Evolutionary conservation across 768 basidiomycete genomes (phyloP).

Genomic region (Russula emetica): DNA sequence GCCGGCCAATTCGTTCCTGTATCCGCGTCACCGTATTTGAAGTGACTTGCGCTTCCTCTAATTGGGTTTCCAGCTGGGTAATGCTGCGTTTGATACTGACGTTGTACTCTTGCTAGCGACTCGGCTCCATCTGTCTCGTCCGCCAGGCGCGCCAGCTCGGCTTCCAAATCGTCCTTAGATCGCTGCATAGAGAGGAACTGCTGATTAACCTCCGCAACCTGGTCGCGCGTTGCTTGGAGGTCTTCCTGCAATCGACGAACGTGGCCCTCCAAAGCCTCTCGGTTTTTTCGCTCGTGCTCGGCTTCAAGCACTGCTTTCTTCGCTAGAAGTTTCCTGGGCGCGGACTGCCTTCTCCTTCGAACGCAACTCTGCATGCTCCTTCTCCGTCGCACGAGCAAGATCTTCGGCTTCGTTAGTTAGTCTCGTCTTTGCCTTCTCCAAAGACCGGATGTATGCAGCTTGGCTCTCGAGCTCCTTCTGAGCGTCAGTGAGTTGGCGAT

Average conservation of each 20-base stretch:
- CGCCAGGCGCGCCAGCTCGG: slow-evolving; percentile 61
- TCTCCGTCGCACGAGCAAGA: slow-evolving; percentile 65
- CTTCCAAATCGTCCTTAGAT: slow-evolving; percentile 62
- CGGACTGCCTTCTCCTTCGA: slow-evolving; percentile 64
- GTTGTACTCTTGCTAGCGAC: slow-evolving; percentile 56
- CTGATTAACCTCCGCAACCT: slow-evolving; percentile 52
- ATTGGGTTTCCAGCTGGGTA: slow-evolving; percentile 54
- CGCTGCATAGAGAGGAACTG: slow-evolving; percentile 51
- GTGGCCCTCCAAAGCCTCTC: slow-evolving; percentile 62
- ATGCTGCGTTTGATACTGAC: slow-evolving; percentile 62
- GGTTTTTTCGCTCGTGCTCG: slow-evolving; percentile 62
- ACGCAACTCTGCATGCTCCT: slow-evolving; percentile 59
- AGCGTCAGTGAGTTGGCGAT: slow-evolving; percentile 81
- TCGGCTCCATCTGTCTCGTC: slow-evolving; percentile 52
- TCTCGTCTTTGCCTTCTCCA: slow-evolving; percentile 75
- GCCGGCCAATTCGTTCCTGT: slow-evolving; percentile 57
- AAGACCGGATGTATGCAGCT: slow-evolving; percentile 71
- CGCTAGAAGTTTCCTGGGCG: slow-evolving; percentile 56
- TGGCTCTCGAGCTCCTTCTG: slow-evolving; percentile 74
- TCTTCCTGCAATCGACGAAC: slow-evolving; percentile 58
- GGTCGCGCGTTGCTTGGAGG: slow-evolving; percentile 50
- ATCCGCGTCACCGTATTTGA: slow-evolving; percentile 50
- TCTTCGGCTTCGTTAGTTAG: slow-evolving; percentile 82
- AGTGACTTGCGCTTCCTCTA: slow-evolving; percentile 53
- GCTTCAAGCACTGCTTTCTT: slow-evolving; percentile 52